Evolutionary conservation across 169 alveolate genomes (phyloP).

Genomic region (Pseudocohnilembus persalinus): DNA sequence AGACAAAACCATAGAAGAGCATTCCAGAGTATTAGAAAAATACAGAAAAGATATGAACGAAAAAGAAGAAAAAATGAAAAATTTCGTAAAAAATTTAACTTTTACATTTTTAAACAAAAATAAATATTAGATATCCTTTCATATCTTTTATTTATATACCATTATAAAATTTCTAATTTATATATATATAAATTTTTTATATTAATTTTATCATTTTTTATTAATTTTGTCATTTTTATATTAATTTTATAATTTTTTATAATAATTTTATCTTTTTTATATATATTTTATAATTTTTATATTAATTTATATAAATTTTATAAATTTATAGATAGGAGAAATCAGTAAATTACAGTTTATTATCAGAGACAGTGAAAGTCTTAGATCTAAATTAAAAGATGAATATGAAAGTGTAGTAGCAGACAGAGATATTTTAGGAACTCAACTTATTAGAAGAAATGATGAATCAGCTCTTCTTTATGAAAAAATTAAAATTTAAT

Average conservation of each 20-base stretch:
- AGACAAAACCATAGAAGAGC: slow-evolving; percentile 47
- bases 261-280: too few species aligned
- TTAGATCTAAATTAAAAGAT: slow-evolving; percentile 81
- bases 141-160: too few species aligned
- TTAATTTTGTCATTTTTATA: too few species aligned
- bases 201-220: too few species aligned
- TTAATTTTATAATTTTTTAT: too few species aligned
- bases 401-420: slow-evolving; percentile 86
- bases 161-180: too few species aligned
- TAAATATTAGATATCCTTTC: neutral
- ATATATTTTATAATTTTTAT: too few species aligned
- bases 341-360: slow-evolving; percentile 86
- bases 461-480: slow-evolving; percentile 92
- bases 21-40: slow-evolving; percentile 44
- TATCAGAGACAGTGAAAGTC: slow-evolving; percentile 87
- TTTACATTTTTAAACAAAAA: too few species aligned
- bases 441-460: slow-evolving; percentile 89
- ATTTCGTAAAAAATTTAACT: slow-evolving; percentile 25
- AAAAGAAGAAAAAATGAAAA: slow-evolving; percentile 55
- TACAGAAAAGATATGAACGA: slow-evolving; percentile 78
- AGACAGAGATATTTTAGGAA: slow-evolving; percentile 90
- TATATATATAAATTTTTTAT: too few species aligned
- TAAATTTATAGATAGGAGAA: slow-evolving; percentile 48
- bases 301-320: neutral
- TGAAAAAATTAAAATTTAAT: slow-evolving; percentile 91